A percentile compares a stretch with the other conserved stretches of the same genome.
These are phyloP conservation scores for Avena atlantica DNA, from an alignment of 176 grass and related monocot species.

Conservation along the genomic window DNA sequence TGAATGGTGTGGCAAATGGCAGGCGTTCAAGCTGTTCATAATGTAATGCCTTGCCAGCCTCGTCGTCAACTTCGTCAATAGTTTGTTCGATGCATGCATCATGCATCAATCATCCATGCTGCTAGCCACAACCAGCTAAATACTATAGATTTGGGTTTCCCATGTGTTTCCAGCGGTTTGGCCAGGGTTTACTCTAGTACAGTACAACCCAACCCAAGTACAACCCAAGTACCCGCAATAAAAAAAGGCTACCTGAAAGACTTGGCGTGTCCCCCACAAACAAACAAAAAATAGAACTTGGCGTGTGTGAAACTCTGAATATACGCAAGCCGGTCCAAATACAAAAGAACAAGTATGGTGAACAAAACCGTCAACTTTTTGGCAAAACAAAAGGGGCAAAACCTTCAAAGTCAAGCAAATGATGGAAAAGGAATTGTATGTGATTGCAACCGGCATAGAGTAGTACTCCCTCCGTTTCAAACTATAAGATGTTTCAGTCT, in stretches of 20 bases:
- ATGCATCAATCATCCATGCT: neutral
- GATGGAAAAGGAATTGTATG: neutral
- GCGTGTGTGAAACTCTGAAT: neutral
- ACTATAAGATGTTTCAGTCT: no score
- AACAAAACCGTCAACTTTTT: neutral
- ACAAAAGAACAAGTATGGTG: neutral
- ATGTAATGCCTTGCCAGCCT: neutral
- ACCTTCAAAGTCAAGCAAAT: constrained; percentile 10
- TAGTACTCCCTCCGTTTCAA: no score
- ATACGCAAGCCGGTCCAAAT: neutral
- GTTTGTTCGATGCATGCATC: neutral
- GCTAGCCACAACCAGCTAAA: neutral
- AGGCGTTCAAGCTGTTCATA: constrained; percentile 6
- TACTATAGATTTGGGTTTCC: no score
- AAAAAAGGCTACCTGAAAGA: neutral
- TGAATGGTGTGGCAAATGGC: constrained; percentile 38
- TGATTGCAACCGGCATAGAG: neutral
- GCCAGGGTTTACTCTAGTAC: neutral
- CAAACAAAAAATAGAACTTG: neutral
- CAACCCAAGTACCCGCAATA: no score
- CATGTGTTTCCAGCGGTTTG: neutral
- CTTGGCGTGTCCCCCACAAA: neutral
- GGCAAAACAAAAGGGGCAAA: neutral
- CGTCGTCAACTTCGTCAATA: neutral
- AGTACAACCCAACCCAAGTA: no score